Conservation (phyloP, 805 yeast species). For the Phaffomyces antillensis region DNA sequence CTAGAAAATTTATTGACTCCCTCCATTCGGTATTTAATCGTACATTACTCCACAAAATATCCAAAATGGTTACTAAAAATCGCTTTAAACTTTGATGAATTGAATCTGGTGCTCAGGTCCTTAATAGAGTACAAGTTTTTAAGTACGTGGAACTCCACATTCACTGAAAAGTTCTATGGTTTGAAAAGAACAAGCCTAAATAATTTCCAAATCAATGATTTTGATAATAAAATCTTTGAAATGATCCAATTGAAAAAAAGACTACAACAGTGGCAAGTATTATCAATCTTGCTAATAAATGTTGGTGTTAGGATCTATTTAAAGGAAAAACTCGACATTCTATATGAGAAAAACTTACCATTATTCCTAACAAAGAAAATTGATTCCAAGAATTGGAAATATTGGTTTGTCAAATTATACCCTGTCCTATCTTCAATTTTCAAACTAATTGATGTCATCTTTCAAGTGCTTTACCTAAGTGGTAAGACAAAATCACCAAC, state of each 20-base stretch:
- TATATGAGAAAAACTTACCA: constrained; percentile 59
- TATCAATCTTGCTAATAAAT: constrained; percentile 48
- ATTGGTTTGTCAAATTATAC: constrained; percentile 48
- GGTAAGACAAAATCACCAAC: constrained; percentile 60
- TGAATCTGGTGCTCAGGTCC: constrained; percentile 54
- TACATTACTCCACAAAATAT: constrained; percentile 70
- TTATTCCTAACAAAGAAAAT: constrained; percentile 45
- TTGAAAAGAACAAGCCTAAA: constrained; percentile 47
- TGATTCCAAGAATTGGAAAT: constrained; percentile 22
- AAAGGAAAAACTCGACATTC: constrained; percentile 56
- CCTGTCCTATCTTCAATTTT: constrained; percentile 48
- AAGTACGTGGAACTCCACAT: constrained; percentile 70
- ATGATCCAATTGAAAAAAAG: constrained; percentile 44
- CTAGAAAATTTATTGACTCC: constrained; percentile 74
- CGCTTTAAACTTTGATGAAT: constrained; percentile 70
- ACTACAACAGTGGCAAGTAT: constrained; percentile 45
- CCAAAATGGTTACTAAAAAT: constrained; percentile 61
- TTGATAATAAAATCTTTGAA: constrained; percentile 23
- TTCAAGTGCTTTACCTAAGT: constrained; percentile 59
- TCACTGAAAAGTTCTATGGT: constrained; percentile 91
- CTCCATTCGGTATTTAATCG: constrained; percentile 69
- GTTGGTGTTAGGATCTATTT: constrained; percentile 60
- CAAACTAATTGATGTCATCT: constrained; percentile 43
- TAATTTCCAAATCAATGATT: constrained; percentile 27
- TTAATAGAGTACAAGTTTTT: constrained; percentile 66